Percentiles rank a stretch among this genome's conserved stretches.
These are phyloP conservation scores for Xylaria telfairii DNA, from an alignment of 495 filamentous ascomycete species.

Conservation along the genomic window DNA sequence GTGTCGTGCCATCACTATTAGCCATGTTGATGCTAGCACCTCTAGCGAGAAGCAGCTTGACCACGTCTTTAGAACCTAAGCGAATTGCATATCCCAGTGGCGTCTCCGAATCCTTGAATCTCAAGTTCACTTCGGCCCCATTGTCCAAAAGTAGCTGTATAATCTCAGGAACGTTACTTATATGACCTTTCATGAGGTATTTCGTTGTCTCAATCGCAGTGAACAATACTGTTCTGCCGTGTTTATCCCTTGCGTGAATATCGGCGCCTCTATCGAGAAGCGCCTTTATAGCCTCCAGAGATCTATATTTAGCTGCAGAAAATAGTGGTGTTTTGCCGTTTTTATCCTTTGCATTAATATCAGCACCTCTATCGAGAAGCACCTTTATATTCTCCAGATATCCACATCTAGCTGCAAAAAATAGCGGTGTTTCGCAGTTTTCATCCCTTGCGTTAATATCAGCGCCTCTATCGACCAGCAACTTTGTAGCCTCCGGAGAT, in stretches of 20 bases:
- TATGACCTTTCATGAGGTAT: too few species aligned
- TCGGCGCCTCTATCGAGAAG: neutral
- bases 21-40: neutral
- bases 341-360: neutral
- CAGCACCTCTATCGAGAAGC: neutral
- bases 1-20: neutral
- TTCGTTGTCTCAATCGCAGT: neutral
- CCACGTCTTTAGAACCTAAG: too few species aligned
- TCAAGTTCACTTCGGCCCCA: neutral
- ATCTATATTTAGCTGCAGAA: neutral
- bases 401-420: neutral
- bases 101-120: neutral
- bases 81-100: neutral
- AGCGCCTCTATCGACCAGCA: conserved; percentile 14
- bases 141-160: neutral
- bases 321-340: neutral
- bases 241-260: neutral
- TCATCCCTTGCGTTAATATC: conserved; percentile 1
- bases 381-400: neutral
- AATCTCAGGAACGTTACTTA: too few species aligned
- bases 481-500: too few species aligned
- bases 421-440: neutral
- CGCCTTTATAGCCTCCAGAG: neutral
- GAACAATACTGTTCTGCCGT: neutral
- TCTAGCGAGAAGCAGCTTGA: neutral